These are phyloP conservation scores for Yarrowia porcina DNA, from an alignment of 805 yeast species.

Conservation along the genomic window DNA sequence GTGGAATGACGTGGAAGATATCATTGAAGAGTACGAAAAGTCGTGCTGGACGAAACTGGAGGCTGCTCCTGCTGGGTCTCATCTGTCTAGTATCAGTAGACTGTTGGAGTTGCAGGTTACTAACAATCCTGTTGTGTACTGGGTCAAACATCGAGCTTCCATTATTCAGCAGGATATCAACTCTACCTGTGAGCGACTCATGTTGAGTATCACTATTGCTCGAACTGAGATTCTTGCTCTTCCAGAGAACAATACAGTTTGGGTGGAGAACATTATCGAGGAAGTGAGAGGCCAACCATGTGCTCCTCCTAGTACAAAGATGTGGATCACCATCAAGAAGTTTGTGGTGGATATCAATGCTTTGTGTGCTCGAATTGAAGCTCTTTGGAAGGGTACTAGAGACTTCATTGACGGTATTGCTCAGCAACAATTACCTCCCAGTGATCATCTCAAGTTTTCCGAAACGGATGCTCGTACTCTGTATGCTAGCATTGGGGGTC, in stretches of 20 bases:
- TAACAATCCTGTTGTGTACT: constrained; percentile 62
- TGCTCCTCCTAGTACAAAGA: constrained; percentile 33
- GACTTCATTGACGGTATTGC: constrained; percentile 52
- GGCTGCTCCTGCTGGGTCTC: constrained; percentile 3
- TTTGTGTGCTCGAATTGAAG: constrained; percentile 43
- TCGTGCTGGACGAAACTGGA: constrained; percentile 30
- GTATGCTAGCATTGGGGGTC: constrained; percentile 44
- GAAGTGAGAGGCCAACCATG: constrained; percentile 23
- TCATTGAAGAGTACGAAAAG: constrained; percentile 53
- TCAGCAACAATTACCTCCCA: constrained; percentile 43
- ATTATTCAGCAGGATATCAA: constrained; percentile 26
- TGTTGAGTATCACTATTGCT: constrained; percentile 31
- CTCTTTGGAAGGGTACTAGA: constrained; percentile 54
- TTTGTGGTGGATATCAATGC: constrained; percentile 45
- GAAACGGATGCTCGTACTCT: constrained; percentile 31
- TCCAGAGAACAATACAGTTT: constrained; percentile 34
- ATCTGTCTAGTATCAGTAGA: constrained; percentile 42
- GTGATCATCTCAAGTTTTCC: constrained; percentile 41
- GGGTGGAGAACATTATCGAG: constrained; percentile 30
- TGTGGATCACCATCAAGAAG: constrained; percentile 53
- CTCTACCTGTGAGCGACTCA: constrained; percentile 43
- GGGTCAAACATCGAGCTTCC: constrained; percentile 53
- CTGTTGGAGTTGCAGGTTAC: constrained; percentile 60
- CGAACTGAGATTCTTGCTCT: constrained; percentile 31
- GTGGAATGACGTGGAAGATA: constrained; percentile 54